Evolutionary conservation across 2,329 filamentous ascomycete species (phyloP), one percentile per base, ranked within the genome.

Genomic region (Zalaria obscura): DNA sequence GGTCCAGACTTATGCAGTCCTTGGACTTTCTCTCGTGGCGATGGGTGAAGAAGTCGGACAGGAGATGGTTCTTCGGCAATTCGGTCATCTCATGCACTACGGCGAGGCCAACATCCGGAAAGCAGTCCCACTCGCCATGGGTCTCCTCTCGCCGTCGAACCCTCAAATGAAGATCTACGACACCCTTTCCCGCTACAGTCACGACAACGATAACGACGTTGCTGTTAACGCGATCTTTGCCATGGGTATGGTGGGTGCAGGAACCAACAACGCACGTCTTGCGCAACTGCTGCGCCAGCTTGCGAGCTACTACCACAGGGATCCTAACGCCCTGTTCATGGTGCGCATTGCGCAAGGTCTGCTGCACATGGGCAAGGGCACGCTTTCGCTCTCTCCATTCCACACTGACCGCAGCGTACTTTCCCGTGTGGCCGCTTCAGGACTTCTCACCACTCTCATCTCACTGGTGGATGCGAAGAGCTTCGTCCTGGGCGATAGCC

Each of bases 81-180:
- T 98, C 54, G 91, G 88, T 39, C 91, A 98, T 61, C 72, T 98
- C 46, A 98, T 98, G 91, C 91, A 98, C 67, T 98, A 98, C 56
- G 91, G 93, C 48, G 89, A 95, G 62, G 75, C 88, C 57, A 96
- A 98, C 60, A 98, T 98, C 54, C 83, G 91, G 47, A 91, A 91
- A 58, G 89, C 88, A 18, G 91, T 98, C 27, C 91, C 91, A 31
- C 72, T 98, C 41, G 91, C 91, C 26, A 93, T 98, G 86, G 93
- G 88, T 55, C 74, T 98, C 41, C 81, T 98, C 57, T 94, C 85
- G 65, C 86, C 93, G 8, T 95, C 87, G 67, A 98, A 98, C 67
- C 91, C 91, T 7, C 93, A 98, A 62, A 98, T 98, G 89, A 98
- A 96, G 72, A 84, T 98, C 38, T 98, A 98, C 68, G 91, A 98